phyloP scores from a whole-genome alignment of 2,329 filamentous ascomycete species.

The Alternaria sp. region DNA sequence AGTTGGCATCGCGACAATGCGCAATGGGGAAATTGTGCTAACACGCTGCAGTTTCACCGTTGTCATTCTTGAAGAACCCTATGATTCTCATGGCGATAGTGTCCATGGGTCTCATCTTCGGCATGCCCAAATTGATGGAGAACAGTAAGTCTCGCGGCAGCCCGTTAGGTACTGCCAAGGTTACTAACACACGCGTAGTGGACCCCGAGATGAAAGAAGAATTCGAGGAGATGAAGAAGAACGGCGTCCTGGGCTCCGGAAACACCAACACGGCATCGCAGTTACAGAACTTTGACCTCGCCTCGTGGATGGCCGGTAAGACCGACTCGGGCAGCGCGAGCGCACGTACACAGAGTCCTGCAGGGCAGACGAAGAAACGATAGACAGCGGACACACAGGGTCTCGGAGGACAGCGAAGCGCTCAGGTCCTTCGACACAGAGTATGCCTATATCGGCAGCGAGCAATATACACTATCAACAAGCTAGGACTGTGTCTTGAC shows the following conservation, averaged over 20 bases:
- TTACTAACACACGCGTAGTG: constrained; percentile 65
- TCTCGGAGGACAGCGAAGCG: neutral
- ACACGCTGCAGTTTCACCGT: constrained; percentile 68
- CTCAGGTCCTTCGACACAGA: neutral
- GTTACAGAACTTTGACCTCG: constrained; percentile 70
- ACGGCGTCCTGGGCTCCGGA: constrained; percentile 64
- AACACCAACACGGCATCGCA: constrained; percentile 54
- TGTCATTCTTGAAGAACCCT: constrained; percentile 87
- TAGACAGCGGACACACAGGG: constrained; percentile 5
- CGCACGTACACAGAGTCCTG: constrained; percentile 37
- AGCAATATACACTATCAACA: neutral
- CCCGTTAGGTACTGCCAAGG: neutral
- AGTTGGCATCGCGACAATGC: constrained; percentile 48
- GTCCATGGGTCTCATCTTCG: constrained; percentile 82
- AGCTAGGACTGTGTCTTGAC: neutral
- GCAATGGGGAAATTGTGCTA: constrained; percentile 13
- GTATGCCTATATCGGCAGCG: neutral
- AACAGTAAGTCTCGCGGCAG: constrained; percentile 73
- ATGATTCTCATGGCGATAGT: constrained; percentile 94
- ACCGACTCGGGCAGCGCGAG: constrained; percentile 30
- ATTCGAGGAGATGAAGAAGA: constrained; percentile 88
- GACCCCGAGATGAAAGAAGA: constrained; percentile 94
- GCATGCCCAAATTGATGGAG: constrained; percentile 93
- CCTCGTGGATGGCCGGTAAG: constrained; percentile 71
- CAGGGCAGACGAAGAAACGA: constrained; percentile 32